Evolutionary conservation across 805 yeast genomes (phyloP).

Genomic region (Hanseniaspora singularis): DNA sequence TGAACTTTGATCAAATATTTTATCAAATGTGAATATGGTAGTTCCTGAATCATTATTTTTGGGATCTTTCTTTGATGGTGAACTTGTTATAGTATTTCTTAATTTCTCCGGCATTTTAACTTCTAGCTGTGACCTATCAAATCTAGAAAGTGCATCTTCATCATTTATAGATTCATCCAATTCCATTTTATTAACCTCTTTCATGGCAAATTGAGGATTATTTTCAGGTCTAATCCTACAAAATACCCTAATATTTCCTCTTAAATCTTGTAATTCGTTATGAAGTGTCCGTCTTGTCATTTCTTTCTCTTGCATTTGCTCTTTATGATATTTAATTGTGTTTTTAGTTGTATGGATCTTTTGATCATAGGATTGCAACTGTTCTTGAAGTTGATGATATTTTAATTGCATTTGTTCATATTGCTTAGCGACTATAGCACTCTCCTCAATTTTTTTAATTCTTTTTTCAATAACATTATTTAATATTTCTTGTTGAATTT

Average conservation of each 20-base stretch:
- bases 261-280: constrained; percentile 66
- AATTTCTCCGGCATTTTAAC: not conserved
- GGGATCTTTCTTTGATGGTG: not conserved
- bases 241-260: constrained; percentile 85
- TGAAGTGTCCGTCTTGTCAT: constrained; percentile 51
- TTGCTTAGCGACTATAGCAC: constrained; percentile 21
- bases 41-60: constrained; percentile 4
- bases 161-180: constrained; percentile 24
- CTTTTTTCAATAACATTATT: constrained; percentile 18
- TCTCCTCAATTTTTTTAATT: constrained; percentile 9
- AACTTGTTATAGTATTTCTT: not conserved
- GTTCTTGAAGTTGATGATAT: constrained; percentile 17
- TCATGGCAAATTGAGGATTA: constrained; percentile 18
- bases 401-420: constrained; percentile 16
- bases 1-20: constrained; percentile 47
- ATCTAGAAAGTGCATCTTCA: constrained; percentile 4
- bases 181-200: constrained; percentile 22
- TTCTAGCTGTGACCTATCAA: constrained; percentile 12
- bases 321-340: constrained; percentile 26
- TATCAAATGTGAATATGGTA: constrained; percentile 54
- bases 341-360: not conserved
- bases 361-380: constrained; percentile 10
- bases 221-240: constrained; percentile 61
- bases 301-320: constrained; percentile 39
- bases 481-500: constrained; percentile 24